Base-by-base conservation (phyloP, 2,329 filamentous ascomycete genomes). In the Emericellopsis cladophorae region DNA sequence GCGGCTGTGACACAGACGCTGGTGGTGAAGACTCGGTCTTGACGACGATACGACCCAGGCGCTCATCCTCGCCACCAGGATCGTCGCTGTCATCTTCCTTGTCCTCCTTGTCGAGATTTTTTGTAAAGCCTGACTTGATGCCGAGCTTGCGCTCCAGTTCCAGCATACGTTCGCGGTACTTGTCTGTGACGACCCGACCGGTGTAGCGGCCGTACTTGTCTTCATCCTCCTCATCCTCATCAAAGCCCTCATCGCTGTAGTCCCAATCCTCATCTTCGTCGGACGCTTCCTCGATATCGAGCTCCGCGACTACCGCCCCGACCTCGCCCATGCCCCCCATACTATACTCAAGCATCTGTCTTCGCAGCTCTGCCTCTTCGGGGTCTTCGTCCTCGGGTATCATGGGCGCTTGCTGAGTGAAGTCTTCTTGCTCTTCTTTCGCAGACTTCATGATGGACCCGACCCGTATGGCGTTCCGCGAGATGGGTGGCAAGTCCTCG, bases 271-370 rank as follows among this genome's bases (percentile, higher is more conserved):
- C 61, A 8, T 73, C 68, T n/a, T 77, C 70, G 2, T 67, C 69
- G 11, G 68, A 66, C 21, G 69, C 74, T 44, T 89, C 81, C 46
- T 94, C 86, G 2, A 96, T 60, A 43, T 93, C 77, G 36, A 98
- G 73, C 61, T 96, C 88, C 14, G 92, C 92, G 14, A 98, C 92
- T 3, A 98, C 84, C 31, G 86, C 79, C 4, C 88, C 87, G 43
- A 98, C 81, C 58, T 96, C 90, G 36, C 82, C 81, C 60, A 95
- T 71, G 45, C 85, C 81, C 36, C 82, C 81, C 60, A 95, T 71
- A 45, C 85, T 81, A 55, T 96, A 98, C 46, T 84, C 74, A 7
- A 96, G 70, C 89, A 98, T 96, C 53, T 95, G 81, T 43, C 81
- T 76, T 6, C 92, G 80, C 21, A 95, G 60, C 26, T 73, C 73